Percentiles rank a stretch among this genome's conserved stretches.
These are phyloP conservation scores for Pythium volutum DNA, from an alignment of 352 stramenopile genomes.

Conservation along the genomic window DNA sequence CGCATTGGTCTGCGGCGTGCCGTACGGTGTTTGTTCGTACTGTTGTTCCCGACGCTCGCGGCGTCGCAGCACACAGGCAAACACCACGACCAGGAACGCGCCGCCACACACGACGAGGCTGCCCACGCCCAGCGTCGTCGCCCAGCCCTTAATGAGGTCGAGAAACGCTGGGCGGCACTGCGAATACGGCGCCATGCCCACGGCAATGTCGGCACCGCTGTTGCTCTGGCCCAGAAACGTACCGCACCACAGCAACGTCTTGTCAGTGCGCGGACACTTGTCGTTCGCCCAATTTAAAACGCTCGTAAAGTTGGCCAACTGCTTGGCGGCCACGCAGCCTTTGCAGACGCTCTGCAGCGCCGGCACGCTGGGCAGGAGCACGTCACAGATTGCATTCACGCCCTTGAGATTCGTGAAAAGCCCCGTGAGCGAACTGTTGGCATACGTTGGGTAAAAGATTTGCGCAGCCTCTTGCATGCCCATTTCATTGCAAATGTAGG, in stretches of 20 bases:
- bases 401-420: slow-evolving; percentile 44
- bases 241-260: slow-evolving; percentile 61
- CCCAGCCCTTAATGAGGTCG: slow-evolving; percentile 37
- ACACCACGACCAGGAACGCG: slow-evolving; percentile 43
- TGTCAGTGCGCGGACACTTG: slow-evolving; percentile 57
- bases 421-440: slow-evolving; percentile 27
- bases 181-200: slow-evolving; percentile 42
- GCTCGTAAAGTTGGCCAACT: slow-evolving; percentile 63
- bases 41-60: slow-evolving; percentile 12
- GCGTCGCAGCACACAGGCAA: slow-evolving; percentile 43
- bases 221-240: slow-evolving; percentile 37
- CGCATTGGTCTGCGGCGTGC: slow-evolving; percentile 14
- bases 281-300: slow-evolving; percentile 81
- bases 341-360: slow-evolving; percentile 43
- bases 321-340: slow-evolving; percentile 45
- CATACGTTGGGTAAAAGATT: slow-evolving; percentile 42
- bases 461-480: slow-evolving; percentile 45
- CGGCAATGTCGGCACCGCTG: background rate
- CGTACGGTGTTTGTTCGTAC: slow-evolving; percentile 13
- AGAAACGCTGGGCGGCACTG: slow-evolving; percentile 50
- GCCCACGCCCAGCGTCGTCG: slow-evolving; percentile 36
- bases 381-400: slow-evolving; percentile 56
- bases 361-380: slow-evolving; percentile 33
- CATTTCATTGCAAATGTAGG: slow-evolving; percentile 64
- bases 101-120: slow-evolving; percentile 37